phyloP scores from a whole-genome alignment of 2,329 filamentous ascomycete genomes.

The Venturiaceae sp. region DNA sequence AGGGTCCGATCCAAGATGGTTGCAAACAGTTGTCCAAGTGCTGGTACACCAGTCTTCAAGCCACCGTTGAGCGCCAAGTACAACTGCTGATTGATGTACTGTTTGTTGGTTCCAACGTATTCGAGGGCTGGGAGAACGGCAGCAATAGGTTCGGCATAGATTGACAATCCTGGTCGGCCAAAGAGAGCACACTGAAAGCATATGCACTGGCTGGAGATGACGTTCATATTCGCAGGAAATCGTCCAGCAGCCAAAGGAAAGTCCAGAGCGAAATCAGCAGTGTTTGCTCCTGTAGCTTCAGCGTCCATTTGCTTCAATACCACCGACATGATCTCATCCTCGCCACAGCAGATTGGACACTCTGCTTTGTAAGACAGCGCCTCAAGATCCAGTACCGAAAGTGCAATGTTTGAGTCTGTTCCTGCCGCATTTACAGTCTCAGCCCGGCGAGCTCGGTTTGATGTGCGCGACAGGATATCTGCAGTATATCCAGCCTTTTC shows the following conservation, averaged over 20 bases:
- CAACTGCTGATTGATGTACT: slow-evolving; percentile 24
- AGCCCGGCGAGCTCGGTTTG: slow-evolving; percentile 22
- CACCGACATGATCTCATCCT: slow-evolving; percentile 23
- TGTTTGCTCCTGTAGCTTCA: slow-evolving; percentile 18
- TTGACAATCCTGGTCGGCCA: slow-evolving; percentile 15
- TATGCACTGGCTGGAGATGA: slow-evolving; percentile 22
- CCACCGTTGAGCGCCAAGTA: slow-evolving; percentile 20
- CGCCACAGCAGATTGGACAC: slow-evolving; percentile 22
- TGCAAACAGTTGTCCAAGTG: slow-evolving; percentile 22
- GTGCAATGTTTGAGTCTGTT: slow-evolving; percentile 12
- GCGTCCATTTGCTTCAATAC: slow-evolving; percentile 18
- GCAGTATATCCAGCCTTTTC: slow-evolving; percentile 21
- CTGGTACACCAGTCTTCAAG: slow-evolving; percentile 19
- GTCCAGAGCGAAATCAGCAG: slow-evolving; percentile 23
- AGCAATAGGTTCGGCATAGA: slow-evolving; percentile 20
- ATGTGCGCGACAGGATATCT: slow-evolving; percentile 21
- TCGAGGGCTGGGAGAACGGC: slow-evolving; percentile 19
- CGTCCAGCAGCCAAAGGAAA: slow-evolving; percentile 22
- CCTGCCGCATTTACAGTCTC: slow-evolving; percentile 13
- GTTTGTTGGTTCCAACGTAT: slow-evolving; percentile 20
- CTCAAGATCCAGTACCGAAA: slow-evolving; percentile 18
- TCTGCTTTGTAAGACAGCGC: slow-evolving; percentile 17
- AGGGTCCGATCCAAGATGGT: slow-evolving; percentile 18
- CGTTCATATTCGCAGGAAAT: slow-evolving; percentile 15
- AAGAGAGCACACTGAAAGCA: slow-evolving; percentile 25